Evolutionary conservation across 1,284 basidiomycete genomes (phyloP), one percentile per base, ranked within the genome.

Genomic region (Boletus hoseneyae): DNA sequence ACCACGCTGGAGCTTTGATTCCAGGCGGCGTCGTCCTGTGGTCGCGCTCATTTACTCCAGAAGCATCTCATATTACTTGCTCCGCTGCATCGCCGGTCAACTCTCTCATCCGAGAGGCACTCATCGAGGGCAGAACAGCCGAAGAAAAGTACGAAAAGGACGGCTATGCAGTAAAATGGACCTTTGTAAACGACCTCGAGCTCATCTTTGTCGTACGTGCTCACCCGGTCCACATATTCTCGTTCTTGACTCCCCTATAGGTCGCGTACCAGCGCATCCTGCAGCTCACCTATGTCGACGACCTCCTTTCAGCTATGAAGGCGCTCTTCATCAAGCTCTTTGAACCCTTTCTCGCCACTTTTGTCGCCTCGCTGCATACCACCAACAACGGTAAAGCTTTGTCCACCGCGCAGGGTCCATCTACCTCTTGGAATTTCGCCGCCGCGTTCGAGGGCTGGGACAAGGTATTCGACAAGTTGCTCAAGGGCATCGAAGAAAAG

Each of bases 181-280:
- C 90, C 0, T 87, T 94, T 61, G 86, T 91, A 32, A 97, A 97
- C 65, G 90, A 93, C 50, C 77, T 97, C 35, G 93, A 94, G 57
- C 80, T 97, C 58, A 94, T 97, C 45, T 97, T 97, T 63, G 94
- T 96, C 60, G 93, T 93, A 59, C 58, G 87, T 75, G 3, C 33
- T 10, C 21, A 32, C 32, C 9, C 25, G 33, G 23, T n/a, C 21
- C 42, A 27, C 7, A 15, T 35, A n/a, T 6, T 21, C 16, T 52
- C 5, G 5, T 15, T 45, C 45, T 38, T 49, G 48, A 52, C 45
- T 52, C 34, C 8, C 27, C 7, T 34, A n/a, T 60, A 95, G 91
- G 92, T 96, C 47, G 93, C 95, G 44, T 97, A 97, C 72, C 96
- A 98, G 64, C 90, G 96, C 40, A 94, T 99, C 53, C 78, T 99